These are phyloP conservation scores for Penstemon newberryi DNA, from an alignment of 257 asterid species.

Conservation along the genomic window DNA sequence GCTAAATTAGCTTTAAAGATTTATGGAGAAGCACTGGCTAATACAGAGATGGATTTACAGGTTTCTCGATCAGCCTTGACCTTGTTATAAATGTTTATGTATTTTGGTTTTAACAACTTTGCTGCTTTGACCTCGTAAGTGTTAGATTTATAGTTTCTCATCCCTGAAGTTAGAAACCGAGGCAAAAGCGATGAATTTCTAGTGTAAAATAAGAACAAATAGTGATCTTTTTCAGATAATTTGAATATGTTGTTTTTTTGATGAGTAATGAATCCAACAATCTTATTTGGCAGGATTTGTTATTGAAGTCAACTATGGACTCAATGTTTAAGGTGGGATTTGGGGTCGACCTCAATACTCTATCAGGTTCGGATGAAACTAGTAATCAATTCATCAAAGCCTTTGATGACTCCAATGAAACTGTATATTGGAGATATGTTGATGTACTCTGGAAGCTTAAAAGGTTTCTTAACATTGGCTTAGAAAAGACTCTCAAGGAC, in stretches of 20 bases:
- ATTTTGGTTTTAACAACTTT: not conserved
- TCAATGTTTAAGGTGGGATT: conserved; percentile 54
- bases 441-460: conserved; percentile 58
- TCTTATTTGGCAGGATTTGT: conserved; percentile 14
- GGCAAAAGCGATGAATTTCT: not conserved
- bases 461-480: conserved; percentile 47
- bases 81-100: not conserved
- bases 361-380: conserved; percentile 47
- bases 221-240: too few relatives aligned
- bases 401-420: conserved; percentile 55
- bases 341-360: conserved; percentile 56
- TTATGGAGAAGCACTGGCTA: conserved; percentile 30
- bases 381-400: conserved; percentile 47
- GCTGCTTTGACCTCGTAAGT: not conserved
- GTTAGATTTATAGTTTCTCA: not conserved
- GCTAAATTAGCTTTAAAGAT: conserved; percentile 37
- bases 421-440: conserved; percentile 49
- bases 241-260: not conserved
- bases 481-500: conserved; percentile 48
- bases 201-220: not conserved
- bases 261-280: not conserved
- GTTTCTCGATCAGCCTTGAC: conserved; percentile 21
- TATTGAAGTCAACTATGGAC: conserved; percentile 56
- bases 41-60: conserved; percentile 37
- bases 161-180: not conserved